These are phyloP conservation scores for Cicer yamashitae DNA, from an alignment of 306 rosid species.

Conservation along the genomic window DNA sequence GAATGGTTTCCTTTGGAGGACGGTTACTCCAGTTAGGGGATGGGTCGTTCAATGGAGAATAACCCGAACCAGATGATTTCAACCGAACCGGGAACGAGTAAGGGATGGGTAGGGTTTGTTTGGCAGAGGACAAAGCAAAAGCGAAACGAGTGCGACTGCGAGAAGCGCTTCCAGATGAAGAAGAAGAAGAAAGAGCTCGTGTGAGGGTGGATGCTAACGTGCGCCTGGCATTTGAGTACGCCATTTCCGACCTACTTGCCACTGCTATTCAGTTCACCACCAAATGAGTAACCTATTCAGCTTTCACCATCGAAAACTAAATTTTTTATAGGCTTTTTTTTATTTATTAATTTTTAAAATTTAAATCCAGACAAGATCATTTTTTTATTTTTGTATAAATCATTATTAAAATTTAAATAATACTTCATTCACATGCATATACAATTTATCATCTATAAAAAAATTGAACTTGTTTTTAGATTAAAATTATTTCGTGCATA, in stretches of 20 bases:
- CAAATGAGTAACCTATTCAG: too few relatives aligned
- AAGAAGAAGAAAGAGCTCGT: constrained; percentile 50
- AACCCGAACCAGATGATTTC: constrained; percentile 71
- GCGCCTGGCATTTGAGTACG: constrained; percentile 69
- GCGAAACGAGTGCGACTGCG: constrained; percentile 58
- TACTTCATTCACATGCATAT: too few relatives aligned
- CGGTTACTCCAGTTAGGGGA: constrained; percentile 94
- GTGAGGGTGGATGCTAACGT: constrained; percentile 51
- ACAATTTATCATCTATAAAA: too few relatives aligned
- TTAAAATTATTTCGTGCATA: too few relatives aligned
- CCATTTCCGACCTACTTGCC: constrained; percentile 54
- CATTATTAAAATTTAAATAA: too few relatives aligned
- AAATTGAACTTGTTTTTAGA: too few relatives aligned
- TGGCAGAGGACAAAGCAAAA: constrained; percentile 48
- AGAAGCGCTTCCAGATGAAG: constrained; percentile 47
- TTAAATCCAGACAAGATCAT: too few relatives aligned
- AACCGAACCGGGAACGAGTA: constrained; percentile 48
- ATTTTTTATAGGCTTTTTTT: too few relatives aligned
- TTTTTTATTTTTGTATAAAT: too few relatives aligned
- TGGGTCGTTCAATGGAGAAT: constrained; percentile 82
- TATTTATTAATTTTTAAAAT: too few relatives aligned
- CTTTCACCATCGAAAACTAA: too few relatives aligned
- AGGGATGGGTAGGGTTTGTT: constrained; percentile 46
- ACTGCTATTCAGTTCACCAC: too few relatives aligned
- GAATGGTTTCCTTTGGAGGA: constrained; percentile 86